Conservation (phyloP, 2,329 filamentous ascomycete genomes). For the Paramyrothecium roridum region DNA sequence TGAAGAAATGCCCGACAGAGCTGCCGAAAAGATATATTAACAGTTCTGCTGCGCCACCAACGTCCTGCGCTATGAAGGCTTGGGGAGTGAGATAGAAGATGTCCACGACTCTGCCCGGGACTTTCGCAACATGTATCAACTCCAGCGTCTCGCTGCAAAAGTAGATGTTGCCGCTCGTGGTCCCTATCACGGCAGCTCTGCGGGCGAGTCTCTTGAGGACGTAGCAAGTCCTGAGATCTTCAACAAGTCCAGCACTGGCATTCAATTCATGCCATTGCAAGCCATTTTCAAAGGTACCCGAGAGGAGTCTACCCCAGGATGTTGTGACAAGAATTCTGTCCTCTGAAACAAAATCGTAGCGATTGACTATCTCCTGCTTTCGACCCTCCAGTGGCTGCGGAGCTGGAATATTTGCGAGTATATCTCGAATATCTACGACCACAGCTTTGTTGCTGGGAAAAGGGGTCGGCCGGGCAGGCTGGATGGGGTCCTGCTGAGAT, state of each 20-base stretch:
- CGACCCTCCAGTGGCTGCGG: conserved; percentile 5
- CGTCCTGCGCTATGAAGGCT: neutral
- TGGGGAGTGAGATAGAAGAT: conserved; percentile 37
- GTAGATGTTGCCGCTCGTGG: conserved; percentile 45
- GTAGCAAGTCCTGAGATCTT: conserved; percentile 43
- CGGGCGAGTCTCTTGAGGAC: conserved; percentile 37
- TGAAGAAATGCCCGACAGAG: conserved; percentile 39
- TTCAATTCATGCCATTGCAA: conserved; percentile 40
- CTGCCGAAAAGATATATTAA: conserved; percentile 45
- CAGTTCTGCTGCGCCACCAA: conserved; percentile 23
- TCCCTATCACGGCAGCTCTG: conserved; percentile 44
- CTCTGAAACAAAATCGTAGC: conserved; percentile 60
- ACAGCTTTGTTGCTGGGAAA: conserved; percentile 5
- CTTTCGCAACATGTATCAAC: conserved; percentile 30
- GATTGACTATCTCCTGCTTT: conserved; percentile 46
- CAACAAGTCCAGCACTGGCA: conserved; percentile 26
- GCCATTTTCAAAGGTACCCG: conserved; percentile 32
- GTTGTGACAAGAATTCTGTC: conserved; percentile 54
- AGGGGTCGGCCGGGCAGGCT: neutral
- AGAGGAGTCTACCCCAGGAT: conserved; percentile 56
- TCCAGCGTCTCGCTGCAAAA: conserved; percentile 30
- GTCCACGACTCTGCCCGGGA: conserved; percentile 48
- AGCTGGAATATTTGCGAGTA: conserved; percentile 16
- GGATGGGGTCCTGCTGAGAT: neutral
- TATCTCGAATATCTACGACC: conserved; percentile 28